phyloP scores from a whole-genome alignment of 169 alveolate genomes.

The Plasmodium malariae region DNA sequence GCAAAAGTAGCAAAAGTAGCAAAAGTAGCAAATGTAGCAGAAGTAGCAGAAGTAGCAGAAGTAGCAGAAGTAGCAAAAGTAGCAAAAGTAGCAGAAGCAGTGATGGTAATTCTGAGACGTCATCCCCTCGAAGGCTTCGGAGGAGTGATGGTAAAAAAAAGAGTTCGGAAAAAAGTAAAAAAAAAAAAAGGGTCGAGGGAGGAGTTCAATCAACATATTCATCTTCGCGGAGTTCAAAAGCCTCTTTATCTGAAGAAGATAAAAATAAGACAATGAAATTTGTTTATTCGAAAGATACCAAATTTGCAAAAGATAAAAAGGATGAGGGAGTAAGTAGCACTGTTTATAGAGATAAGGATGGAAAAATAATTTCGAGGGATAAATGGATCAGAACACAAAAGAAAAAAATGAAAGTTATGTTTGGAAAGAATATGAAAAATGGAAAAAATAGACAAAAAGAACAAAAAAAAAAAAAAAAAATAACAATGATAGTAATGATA shows the following conservation, averaged over 20 bases:
- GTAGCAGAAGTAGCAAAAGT: no score
- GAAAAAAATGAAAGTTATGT: conserved; percentile 1
- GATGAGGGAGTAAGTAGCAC: background rate
- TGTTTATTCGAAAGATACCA: background rate
- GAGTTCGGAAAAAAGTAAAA: background rate
- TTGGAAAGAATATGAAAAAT: conserved; percentile 1
- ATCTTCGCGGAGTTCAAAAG: background rate
- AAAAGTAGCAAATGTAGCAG: no score
- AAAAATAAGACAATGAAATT: background rate
- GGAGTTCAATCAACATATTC: background rate
- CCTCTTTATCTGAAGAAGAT: background rate
- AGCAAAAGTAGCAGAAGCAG: no score
- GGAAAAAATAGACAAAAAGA: background rate
- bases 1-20: no score
- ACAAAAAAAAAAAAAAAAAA: background rate
- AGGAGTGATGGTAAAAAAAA: background rate
- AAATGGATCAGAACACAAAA: conserved; percentile 44
- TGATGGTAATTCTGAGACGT: background rate
- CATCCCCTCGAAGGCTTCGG: background rate
- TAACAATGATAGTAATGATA: background rate
- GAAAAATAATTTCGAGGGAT: conserved; percentile 73
- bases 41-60: no score
- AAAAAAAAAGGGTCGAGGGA: background rate
- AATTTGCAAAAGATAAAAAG: no score
- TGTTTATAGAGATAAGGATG: conserved; percentile 59